Conservation (phyloP, 2,329 filamentous ascomycete genomes). For the Lecanicillium sp. region DNA sequence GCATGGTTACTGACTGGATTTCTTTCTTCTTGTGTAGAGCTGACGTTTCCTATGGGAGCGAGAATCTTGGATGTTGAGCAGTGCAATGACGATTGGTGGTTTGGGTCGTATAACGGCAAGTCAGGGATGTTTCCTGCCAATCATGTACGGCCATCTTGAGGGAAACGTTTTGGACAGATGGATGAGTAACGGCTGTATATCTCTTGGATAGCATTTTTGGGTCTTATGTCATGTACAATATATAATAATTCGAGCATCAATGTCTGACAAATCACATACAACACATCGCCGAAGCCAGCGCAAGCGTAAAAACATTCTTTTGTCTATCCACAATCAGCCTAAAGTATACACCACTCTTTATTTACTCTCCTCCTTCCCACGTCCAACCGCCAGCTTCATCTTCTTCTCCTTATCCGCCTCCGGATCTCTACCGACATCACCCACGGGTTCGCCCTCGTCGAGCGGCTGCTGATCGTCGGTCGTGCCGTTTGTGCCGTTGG, state of each 20-base stretch:
- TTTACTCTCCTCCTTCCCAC: conserved; percentile 56
- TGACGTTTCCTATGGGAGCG: not conserved
- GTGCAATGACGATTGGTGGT: conserved; percentile 1
- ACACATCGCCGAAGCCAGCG: no score
- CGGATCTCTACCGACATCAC: conserved; percentile 51
- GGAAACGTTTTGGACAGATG: no score
- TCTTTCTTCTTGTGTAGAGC: not conserved
- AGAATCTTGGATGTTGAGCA: conserved; percentile 2
- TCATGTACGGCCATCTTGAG: no score
- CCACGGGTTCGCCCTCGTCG: conserved; percentile 66
- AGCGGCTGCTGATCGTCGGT: conserved; percentile 24
- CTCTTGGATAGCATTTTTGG: no score
- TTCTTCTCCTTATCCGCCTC: conserved; percentile 45
- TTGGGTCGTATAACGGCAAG: conserved; percentile 6
- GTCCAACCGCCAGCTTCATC: conserved; percentile 79
- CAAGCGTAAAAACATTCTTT: no score
- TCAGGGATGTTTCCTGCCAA: not conserved
- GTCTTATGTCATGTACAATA: no score
- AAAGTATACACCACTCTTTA: conserved; percentile 9
- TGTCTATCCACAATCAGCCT: no score
- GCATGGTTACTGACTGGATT: not conserved
- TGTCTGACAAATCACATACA: no score
- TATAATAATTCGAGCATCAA: no score
- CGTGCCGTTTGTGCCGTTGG: conserved; percentile 27
- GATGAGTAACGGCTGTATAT: no score